phyloP scores from a whole-genome alignment of 176 grass and related monocot genomes.

The Triticum monococcum region DNA sequence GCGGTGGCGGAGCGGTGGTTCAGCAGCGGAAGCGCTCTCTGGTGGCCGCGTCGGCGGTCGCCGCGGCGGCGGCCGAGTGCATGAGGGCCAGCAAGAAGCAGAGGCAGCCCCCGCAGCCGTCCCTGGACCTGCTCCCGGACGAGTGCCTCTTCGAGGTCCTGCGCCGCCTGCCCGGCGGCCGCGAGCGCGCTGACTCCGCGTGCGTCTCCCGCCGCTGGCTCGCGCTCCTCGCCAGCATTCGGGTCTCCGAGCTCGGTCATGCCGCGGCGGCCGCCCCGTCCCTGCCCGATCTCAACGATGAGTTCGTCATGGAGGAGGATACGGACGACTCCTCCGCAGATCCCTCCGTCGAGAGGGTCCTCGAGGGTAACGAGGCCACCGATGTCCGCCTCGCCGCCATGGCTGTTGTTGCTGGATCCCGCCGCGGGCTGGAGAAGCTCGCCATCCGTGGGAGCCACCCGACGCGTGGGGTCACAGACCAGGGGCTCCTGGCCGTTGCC shows the following conservation, averaged over 20 bases:
- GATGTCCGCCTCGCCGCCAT: constrained; percentile 78
- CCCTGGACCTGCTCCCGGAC: constrained; percentile 74
- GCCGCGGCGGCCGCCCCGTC: not conserved
- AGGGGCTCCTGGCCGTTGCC: constrained; percentile 61
- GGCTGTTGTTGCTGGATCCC: constrained; percentile 50
- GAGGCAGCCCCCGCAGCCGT: constrained; percentile 38
- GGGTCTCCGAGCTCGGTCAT: constrained; percentile 48
- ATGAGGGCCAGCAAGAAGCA: constrained; percentile 41
- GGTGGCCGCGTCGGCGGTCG: constrained; percentile 51
- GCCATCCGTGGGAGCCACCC: constrained; percentile 66
- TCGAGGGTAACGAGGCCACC: constrained; percentile 76
- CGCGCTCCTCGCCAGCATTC: constrained; percentile 60
- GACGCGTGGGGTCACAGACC: constrained; percentile 66
- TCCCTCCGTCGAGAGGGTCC: constrained; percentile 36
- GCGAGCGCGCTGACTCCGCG: constrained; percentile 60
- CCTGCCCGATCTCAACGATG: constrained; percentile 76
- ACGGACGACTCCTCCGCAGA: constrained; percentile 35
- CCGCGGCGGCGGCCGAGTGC: constrained; percentile 32
- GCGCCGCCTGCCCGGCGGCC: constrained; percentile 53
- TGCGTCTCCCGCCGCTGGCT: constrained; percentile 94
- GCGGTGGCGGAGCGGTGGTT: not conserved
- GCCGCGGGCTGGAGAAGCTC: constrained; percentile 74
- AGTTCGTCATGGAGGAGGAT: constrained; percentile 47
- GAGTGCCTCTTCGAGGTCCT: constrained; percentile 96
- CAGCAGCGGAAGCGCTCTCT: constrained; percentile 59